phyloP scores from a whole-genome alignment of 208 protist species.

The Zelonia costaricensis region DNA sequence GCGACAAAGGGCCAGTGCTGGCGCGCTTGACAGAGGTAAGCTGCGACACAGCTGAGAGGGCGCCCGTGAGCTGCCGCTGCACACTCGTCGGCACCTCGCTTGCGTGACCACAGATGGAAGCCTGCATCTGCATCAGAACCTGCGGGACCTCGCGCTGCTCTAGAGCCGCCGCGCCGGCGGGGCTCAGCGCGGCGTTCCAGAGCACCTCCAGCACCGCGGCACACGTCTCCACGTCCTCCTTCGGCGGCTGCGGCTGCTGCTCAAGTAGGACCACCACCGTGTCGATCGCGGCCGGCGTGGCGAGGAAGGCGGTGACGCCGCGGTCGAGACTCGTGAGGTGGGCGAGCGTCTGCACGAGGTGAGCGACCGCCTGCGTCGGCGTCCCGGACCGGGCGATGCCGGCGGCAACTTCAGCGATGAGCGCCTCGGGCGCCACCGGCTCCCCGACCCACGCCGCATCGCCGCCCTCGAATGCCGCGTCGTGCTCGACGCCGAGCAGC shows the following conservation, averaged over 20 bases:
- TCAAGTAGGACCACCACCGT: conserved; percentile 8
- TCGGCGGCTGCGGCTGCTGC: background rate
- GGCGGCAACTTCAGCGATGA: conserved; percentile 20
- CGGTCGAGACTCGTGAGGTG: conserved; percentile 27
- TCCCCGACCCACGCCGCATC: conserved; percentile 11
- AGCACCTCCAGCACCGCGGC: conserved; percentile 38
- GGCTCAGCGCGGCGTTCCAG: conserved; percentile 63
- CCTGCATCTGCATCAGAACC: conserved; percentile 52
- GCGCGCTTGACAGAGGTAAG: conserved; percentile 63
- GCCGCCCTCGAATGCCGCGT: conserved; percentile 8
- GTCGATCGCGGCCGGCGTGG: background rate
- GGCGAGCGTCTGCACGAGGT: conserved; percentile 24
- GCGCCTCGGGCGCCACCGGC: conserved; percentile 3
- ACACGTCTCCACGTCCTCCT: conserved; percentile 1
- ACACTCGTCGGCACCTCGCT: conserved; percentile 20
- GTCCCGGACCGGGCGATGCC: conserved; percentile 9
- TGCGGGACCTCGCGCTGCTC: conserved; percentile 40
- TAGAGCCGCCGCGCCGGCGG: conserved; percentile 42
- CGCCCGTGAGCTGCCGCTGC: conserved; percentile 68
- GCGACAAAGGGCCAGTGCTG: conserved; percentile 25
- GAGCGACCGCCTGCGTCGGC: background rate
- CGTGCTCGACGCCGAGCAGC: conserved; percentile 52
- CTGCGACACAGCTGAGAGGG: conserved; percentile 71
- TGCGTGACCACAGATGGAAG: conserved; percentile 9
- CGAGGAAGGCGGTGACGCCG: conserved; percentile 19